Evolutionary conservation across 2,329 filamentous ascomycete genomes (phyloP), one percentile per base, ranked within the genome.

Genomic region (Magnaporthiopsis rhizophila): DNA sequence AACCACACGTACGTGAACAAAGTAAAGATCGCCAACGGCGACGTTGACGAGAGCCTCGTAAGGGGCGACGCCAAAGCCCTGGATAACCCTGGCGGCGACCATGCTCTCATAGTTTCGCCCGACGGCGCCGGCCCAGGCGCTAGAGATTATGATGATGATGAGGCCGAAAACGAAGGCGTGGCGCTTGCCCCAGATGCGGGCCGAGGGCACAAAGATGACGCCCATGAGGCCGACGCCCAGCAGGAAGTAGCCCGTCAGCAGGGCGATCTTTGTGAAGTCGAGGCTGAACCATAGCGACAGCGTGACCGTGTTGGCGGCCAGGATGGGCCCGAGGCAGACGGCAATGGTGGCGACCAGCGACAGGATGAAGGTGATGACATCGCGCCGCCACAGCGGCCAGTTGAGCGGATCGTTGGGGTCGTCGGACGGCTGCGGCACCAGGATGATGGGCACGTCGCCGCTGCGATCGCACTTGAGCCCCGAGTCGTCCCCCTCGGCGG

Each of bases 41-140:
- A 91, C 91, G 75, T 96, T 97, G 65, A 97, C 89, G 30, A 97
- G 79, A 1, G 91, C 90, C 76, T 98, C 94, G 69, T 95, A 97
- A 0, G 94, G 93, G 11, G 92, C 92, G 24, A 92, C 82, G 0
- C 89, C 92, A 58, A 97, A 83, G 26, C 94, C 94, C 75, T 97
- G 94, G 65, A 96, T 85, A 62, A 96, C 84, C 15, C 94, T 83
- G 15, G 94, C 89, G 77, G 87, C 91, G 5, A 95, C 73, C 66
- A 97, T 80, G 71, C 86, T 91, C 21, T 77, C 80, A 74, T 96
- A 95, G 73, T 86, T 86, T 56, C 79, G 81, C 13, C 84, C 83
- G 50, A 85, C 86, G 0, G 83, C 85, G 36, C 91, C 91, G 30
- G 86, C 92, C 93, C 93, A 97, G 8, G 84, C 85, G 68, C 87